Conservation (phyloP, 768 basidiomycete species). For the Ramaria sp. region DNA sequence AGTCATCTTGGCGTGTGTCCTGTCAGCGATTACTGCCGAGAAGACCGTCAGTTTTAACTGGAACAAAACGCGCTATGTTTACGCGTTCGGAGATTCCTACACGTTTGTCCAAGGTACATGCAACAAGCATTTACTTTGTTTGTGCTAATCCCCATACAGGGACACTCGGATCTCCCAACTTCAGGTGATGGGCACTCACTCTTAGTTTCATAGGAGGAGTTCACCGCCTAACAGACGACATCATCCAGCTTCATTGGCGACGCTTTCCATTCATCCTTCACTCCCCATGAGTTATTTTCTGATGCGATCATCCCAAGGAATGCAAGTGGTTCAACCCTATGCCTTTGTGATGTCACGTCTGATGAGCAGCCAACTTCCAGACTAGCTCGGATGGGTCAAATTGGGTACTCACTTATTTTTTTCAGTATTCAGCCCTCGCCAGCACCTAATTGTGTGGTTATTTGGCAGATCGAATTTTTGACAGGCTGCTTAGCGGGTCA, state of each 20-base stretch:
- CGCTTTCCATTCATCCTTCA: slow-evolving; percentile 30
- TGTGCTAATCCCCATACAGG: neutral
- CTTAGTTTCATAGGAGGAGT: neutral
- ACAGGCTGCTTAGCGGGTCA: slow-evolving; percentile 39
- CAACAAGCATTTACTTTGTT: neutral
- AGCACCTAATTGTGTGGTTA: too few species aligned
- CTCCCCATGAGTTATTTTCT: slow-evolving; percentile 28
- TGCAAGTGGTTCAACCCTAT: slow-evolving; percentile 17
- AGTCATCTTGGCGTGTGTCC: neutral
- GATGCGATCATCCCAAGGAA: slow-evolving; percentile 37
- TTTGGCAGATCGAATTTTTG: slow-evolving; percentile 35
- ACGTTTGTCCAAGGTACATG: slow-evolving; percentile 39
- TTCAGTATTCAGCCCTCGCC: neutral
- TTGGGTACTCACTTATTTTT: slow-evolving; percentile 27
- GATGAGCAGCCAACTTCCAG: slow-evolving; percentile 18
- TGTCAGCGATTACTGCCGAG: neutral
- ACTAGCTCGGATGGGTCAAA: slow-evolving; percentile 46
- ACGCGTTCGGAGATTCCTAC: slow-evolving; percentile 49
- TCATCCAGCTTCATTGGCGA: slow-evolving; percentile 39
- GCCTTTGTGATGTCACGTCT: neutral
- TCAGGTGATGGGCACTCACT: slow-evolving; percentile 26
- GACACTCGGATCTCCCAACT: slow-evolving; percentile 34
- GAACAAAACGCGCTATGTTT: slow-evolving; percentile 33
- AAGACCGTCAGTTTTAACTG: slow-evolving; percentile 28
- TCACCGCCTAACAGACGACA: neutral